These are phyloP conservation scores for Hypoxylon cercidicola DNA, from an alignment of 495 filamentous ascomycete genomes.

Conservation along the genomic window DNA sequence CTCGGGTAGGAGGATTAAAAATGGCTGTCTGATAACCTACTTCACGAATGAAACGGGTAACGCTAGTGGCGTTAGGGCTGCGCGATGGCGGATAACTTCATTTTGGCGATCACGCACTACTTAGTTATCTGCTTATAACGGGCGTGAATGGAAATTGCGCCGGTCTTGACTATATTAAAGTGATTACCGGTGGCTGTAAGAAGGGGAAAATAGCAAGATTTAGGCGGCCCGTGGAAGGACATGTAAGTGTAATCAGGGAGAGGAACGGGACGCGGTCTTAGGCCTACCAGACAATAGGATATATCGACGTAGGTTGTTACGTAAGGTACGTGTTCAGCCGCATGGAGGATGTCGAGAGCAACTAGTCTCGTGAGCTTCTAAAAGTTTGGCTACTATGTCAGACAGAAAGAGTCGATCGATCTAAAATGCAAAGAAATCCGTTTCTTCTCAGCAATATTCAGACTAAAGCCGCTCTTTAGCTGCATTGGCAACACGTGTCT, in stretches of 20 bases:
- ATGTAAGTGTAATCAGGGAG: constrained; percentile 11
- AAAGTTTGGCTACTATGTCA: not conserved
- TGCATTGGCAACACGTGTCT: constrained; percentile 37
- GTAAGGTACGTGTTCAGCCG: constrained; percentile 11
- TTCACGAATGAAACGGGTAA: constrained; percentile 16
- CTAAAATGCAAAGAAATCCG: constrained; percentile 25
- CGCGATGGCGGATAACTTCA: not conserved
- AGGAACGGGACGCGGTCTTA: constrained; percentile 24
- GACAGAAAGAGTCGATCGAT: constrained; percentile 15
- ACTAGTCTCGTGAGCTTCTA: constrained; percentile 13
- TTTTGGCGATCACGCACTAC: constrained; percentile 10
- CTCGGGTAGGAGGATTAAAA: constrained; percentile 3
- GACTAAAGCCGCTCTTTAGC: constrained; percentile 21
- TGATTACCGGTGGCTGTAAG: no score
- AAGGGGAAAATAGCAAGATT: constrained; percentile 4
- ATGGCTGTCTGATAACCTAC: constrained; percentile 25
- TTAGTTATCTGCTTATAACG: constrained; percentile 6
- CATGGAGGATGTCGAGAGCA: constrained; percentile 3
- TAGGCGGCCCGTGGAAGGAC: constrained; percentile 21
- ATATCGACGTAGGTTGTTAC: no score
- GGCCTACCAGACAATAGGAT: no score
- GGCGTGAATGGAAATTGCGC: not conserved
- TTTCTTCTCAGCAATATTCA: constrained; percentile 26
- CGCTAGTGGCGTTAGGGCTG: constrained; percentile 8
- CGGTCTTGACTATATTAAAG: not conserved